These are phyloP conservation scores for Trichoderma sp. DNA, from an alignment of 2,329 filamentous ascomycete genomes.

Conservation along the genomic window DNA sequence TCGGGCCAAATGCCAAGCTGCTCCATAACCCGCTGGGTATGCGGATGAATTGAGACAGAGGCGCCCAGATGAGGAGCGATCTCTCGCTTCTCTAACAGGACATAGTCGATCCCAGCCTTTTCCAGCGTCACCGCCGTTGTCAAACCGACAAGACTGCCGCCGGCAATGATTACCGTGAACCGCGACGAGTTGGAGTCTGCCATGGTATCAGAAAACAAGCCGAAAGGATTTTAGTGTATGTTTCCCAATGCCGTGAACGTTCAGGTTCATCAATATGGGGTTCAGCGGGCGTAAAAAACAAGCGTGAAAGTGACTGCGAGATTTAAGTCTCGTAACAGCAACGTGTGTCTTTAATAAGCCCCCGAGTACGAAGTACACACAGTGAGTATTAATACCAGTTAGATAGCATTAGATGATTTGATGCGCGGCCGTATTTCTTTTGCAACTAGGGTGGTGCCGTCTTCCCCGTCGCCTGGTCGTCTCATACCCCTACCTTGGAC, in stretches of 20 bases:
- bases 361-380: background rate
- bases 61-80: conserved; percentile 31
- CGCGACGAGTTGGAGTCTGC: background rate
- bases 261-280: background rate
- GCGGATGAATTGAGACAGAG: conserved; percentile 33
- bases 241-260: background rate
- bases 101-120: conserved; percentile 30
- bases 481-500: background rate
- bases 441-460: background rate
- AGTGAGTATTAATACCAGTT: background rate
- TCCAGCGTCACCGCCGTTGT: conserved; percentile 29
- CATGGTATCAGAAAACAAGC: background rate
- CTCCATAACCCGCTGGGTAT: conserved; percentile 30
- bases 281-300: background rate
- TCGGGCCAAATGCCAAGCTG: conserved; percentile 30
- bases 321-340: background rate
- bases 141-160: conserved; percentile 36
- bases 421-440: background rate
- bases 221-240: background rate
- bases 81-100: conserved; percentile 31
- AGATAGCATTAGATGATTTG: background rate
- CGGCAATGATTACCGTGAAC: conserved; percentile 29
- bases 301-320: background rate
- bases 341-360: background rate
- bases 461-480: background rate